Base-by-base conservation (phyloP, 495 filamentous ascomycete genomes). In the Achaetomiella virescens region DNA sequence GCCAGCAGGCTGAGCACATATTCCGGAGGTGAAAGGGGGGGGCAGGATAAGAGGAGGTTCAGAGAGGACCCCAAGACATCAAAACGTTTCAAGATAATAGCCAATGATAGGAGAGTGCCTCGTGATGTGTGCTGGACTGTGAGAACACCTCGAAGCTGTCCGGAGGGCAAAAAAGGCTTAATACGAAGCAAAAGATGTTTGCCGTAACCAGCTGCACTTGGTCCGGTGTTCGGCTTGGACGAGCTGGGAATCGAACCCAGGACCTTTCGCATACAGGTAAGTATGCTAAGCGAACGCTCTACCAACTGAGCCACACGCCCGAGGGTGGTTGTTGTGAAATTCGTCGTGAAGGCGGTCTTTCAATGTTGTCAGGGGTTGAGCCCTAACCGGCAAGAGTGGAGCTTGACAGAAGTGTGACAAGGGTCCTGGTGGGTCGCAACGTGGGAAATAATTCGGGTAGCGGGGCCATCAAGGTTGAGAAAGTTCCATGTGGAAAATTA, bases 271-370 rank as follows among this genome's bases (percentile, higher is more conserved):
- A 60, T 48, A 41, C 47, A 46, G 41, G 36, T 4, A 22, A 22
- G 25, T 47, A 58, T 58, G 53, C 57, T 60, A 60, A 60, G 57
- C 57, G 57, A 54, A 54, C 57, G 57, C 57, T 59, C 57, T 59
- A 59, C 57, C 52, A 59, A 59, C 57, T 59, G 57, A 59, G 57
- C 57, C 57, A 60, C 58, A 60, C 58, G 58, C 58, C 58, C 58
- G 25, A 48, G 31, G 38, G 7, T 37, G n/a, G 1, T 35, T 51
- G 36, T 45, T 54, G 33, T 45, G 43, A 35, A 22, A n/a, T 25
- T 2, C 15, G 12, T 15, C 15, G 20, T 40, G n/a, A 24, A 1
- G n/a, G 10, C 1, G n/a, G 27, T 21, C 8, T 6, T 17, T 36
- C 3, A 2, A 14, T 2, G 17, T 12, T 6, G 22, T 24, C 14